These are phyloP conservation scores for Penicillium hordei DNA, from an alignment of 2,329 filamentous ascomycete species.

Conservation along the genomic window DNA sequence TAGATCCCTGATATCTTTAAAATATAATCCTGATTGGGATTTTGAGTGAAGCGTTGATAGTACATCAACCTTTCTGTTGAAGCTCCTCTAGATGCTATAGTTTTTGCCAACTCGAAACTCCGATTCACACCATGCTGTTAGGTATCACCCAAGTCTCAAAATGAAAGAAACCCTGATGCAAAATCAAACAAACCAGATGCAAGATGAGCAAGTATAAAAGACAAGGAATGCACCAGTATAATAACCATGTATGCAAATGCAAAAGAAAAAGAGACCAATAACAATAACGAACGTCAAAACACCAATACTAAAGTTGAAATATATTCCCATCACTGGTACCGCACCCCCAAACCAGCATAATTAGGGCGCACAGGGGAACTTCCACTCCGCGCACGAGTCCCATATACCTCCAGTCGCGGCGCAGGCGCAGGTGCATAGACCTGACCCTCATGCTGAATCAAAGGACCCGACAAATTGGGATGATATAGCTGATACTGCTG, in stretches of 20 bases:
- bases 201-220: background rate
- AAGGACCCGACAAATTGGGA: conserved; percentile 30
- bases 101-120: background rate
- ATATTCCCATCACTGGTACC: background rate
- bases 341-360: conserved; percentile 25
- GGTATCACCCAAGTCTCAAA: background rate
- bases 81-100: conserved; percentile 2
- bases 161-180: background rate
- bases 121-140: background rate
- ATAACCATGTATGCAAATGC: background rate
- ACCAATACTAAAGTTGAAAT: background rate
- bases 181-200: background rate
- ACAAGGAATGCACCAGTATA: background rate
- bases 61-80: background rate
- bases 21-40: background rate
- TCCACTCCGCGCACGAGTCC: conserved; percentile 31
- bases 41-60: background rate
- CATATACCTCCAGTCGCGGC: conserved; percentile 17
- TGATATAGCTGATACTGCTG: conserved; percentile 30
- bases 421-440: conserved; percentile 14
- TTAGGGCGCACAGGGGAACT: conserved; percentile 33
- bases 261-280: background rate
- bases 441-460: conserved; percentile 26
- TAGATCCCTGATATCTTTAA: background rate
- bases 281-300: background rate